Evolutionary conservation across 345 rosid genomes (phyloP).

Genomic region (Euphorbia pulcherrima): DNA sequence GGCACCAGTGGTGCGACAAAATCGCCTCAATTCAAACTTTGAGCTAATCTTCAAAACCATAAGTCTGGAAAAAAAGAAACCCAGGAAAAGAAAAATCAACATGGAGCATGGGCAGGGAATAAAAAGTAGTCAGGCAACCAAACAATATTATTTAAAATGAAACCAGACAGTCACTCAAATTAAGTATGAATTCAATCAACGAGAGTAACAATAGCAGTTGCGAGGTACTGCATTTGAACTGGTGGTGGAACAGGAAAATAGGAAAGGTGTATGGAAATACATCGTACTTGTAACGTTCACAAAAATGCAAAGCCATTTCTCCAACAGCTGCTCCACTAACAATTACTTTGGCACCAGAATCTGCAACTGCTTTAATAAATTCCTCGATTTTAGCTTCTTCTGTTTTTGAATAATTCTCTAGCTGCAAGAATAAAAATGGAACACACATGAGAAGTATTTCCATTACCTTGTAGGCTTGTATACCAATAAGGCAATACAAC

Average conservation of each 20-base stretch:
- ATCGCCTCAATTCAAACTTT: conserved; percentile 89
- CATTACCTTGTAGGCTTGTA: no score
- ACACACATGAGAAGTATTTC: no score
- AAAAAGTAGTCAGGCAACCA: background rate
- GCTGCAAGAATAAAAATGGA: no score
- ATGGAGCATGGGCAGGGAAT: background rate
- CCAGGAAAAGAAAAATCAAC: conserved; percentile 10
- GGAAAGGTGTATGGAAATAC: background rate
- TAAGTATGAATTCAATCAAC: background rate
- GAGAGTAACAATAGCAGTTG: background rate
- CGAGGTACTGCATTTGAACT: background rate
- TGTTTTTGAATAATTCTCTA: conserved; percentile 92
- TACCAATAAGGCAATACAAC: background rate
- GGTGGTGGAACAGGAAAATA: background rate
- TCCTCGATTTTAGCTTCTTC: conserved; percentile 97
- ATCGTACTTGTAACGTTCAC: conserved; percentile 94
- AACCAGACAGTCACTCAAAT: background rate
- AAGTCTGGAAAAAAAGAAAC: conserved; percentile 51
- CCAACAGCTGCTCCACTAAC: conserved; percentile 96
- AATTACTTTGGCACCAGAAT: conserved; percentile 91
- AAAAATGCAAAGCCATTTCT: conserved; percentile 98
- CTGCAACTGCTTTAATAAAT: conserved; percentile 89
- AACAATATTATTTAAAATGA: background rate
- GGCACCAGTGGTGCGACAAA: conserved; percentile 92
- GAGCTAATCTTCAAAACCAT: conserved; percentile 98